A percentile compares a stretch with the other conserved stretches of the same genome.
Conservation (phyloP, 768 basidiomycete genomes). For the Tricholoma saponaceum region DNA sequence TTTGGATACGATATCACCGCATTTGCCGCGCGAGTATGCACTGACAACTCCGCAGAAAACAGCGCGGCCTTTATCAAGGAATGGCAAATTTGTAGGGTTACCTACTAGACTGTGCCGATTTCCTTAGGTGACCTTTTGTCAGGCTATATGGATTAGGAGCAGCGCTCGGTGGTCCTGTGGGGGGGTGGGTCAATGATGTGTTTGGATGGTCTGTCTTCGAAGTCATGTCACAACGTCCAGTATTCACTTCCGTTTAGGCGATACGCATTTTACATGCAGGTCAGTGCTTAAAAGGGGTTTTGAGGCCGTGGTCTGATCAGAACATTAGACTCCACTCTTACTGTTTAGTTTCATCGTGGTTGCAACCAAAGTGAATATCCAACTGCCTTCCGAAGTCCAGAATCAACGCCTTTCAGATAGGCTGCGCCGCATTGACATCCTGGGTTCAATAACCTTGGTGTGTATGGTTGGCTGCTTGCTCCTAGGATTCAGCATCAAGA, state of each 20-base stretch:
- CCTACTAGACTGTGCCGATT: background rate
- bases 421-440: conserved; percentile 76
- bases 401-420: conserved; percentile 57
- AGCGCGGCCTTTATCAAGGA: conserved; percentile 89
- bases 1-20: conserved; percentile 9
- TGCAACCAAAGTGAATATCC: conserved; percentile 72
- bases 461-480: conserved; percentile 65
- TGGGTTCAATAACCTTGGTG: conserved; percentile 81
- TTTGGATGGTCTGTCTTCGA: conserved; percentile 71
- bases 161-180: conserved; percentile 74
- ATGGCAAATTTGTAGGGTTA: conserved; percentile 78
- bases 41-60: conserved; percentile 46
- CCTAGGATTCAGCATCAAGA: conserved; percentile 72
- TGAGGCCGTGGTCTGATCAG: background rate
- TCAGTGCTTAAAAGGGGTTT: conserved; percentile 25
- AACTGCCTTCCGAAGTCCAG: conserved; percentile 62
- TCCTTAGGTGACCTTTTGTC: conserved; percentile 1
- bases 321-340: conserved; percentile 67
- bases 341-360: conserved; percentile 69
- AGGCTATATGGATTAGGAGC: conserved; percentile 85
- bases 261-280: conserved; percentile 83
- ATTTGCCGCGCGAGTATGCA: conserved; percentile 2
- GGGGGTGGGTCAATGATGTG: conserved; percentile 80
- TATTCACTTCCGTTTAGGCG: conserved; percentile 47
- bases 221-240: conserved; percentile 1